phyloP scores from a whole-genome alignment of 2,329 filamentous ascomycete genomes.

The Daldinia eschscholtzii region DNA sequence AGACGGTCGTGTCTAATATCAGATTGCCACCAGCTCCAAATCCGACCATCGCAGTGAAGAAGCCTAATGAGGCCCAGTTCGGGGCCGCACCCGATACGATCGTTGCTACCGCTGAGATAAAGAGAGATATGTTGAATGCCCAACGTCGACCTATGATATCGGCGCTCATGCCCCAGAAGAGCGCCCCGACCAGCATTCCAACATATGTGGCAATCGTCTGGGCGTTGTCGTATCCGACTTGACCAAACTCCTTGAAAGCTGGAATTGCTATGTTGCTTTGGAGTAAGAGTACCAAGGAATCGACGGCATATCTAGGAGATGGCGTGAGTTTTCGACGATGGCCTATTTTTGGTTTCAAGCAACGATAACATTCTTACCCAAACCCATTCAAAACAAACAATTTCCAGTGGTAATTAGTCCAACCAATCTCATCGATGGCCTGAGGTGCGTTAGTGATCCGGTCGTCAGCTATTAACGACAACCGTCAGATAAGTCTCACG shows the following conservation, averaged over 20 bases:
- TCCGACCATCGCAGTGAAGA: conserved; percentile 72
- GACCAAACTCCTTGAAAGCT: conserved; percentile 70
- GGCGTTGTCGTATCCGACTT: conserved; percentile 65
- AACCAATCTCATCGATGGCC: conserved; percentile 54
- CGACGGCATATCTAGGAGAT: conserved; percentile 64
- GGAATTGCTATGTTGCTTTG: conserved; percentile 72
- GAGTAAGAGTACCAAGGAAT: conserved; percentile 68
- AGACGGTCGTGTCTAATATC: conserved; percentile 70
- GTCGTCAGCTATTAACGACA: neutral
- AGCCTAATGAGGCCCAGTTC: conserved; percentile 73
- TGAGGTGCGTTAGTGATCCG: conserved; percentile 25
- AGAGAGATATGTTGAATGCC: conserved; percentile 76
- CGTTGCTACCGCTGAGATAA: conserved; percentile 71
- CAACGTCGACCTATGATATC: conserved; percentile 76
- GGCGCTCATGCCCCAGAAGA: conserved; percentile 77
- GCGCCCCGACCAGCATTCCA: conserved; percentile 63
- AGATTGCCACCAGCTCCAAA: conserved; percentile 76
- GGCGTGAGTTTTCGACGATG: conserved; percentile 20
- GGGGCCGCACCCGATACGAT: conserved; percentile 76
- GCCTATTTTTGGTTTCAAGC: neutral
- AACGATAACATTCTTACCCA: conserved; percentile 55
- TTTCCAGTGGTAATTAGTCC: conserved; percentile 63
- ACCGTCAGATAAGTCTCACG: conserved; percentile 55
- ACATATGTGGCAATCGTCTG: conserved; percentile 72
- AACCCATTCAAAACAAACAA: conserved; percentile 72